Percentiles rank a stretch among this genome's conserved stretches.
These are phyloP conservation scores for Eucalyptus pauciflora DNA, from an alignment of 345 rosid species.

Conservation along the genomic window DNA sequence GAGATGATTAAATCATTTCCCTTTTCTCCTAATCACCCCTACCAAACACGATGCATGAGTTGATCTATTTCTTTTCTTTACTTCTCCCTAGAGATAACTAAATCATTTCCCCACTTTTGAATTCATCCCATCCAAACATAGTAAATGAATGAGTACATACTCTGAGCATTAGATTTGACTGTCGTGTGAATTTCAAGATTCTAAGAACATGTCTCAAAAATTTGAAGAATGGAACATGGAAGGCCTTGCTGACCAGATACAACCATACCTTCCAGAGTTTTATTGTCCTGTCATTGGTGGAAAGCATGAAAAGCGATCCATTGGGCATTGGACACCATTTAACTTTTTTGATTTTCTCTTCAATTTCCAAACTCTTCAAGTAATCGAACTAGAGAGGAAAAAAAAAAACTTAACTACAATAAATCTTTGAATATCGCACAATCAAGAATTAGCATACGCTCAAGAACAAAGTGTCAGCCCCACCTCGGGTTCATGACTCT, in stretches of 20 bases:
- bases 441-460: neutral
- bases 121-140: neutral
- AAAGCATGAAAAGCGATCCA: constrained; percentile 38
- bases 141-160: neutral
- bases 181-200: neutral
- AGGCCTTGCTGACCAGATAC: neutral
- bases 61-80: neutral
- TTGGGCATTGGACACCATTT: constrained; percentile 44
- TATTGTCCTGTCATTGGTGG: constrained; percentile 61
- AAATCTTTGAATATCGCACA: neutral
- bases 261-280: constrained; percentile 60
- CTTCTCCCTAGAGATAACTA: neutral
- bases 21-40: neutral
- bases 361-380: constrained; percentile 65
- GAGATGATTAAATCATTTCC: neutral
- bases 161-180: neutral
- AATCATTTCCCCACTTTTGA: neutral
- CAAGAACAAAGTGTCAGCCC: neutral
- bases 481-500: constrained; percentile 73
- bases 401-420: neutral
- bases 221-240: neutral
- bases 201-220: neutral
- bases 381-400: constrained; percentile 39
- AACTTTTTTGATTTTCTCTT: constrained; percentile 49
- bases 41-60: neutral